Base-by-base conservation (phyloP, 78 protist species). In the Parvularia atlantis region DNA sequence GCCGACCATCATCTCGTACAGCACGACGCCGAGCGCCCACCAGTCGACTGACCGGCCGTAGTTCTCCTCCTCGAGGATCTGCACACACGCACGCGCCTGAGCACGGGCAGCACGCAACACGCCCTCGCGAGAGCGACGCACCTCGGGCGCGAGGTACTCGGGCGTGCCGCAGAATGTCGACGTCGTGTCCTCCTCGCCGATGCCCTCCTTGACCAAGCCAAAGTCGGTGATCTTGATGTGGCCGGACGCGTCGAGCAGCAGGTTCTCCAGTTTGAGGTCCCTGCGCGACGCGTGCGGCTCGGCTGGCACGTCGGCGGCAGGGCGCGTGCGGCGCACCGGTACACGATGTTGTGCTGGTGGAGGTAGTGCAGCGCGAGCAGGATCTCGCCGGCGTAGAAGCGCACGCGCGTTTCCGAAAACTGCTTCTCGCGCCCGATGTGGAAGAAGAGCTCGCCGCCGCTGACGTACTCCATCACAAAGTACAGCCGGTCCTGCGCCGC, bases 381-480 rank as follows among this genome's bases (percentile, higher is more conserved):
- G 17, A 92, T 63, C 73, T 92, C 93, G 2, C 89, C 78, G 17
- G 78, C 73, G 77, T 92, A 92, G 63, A 92, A 92, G 11, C 84
- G 61, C 1, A 91, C 89, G 17, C 86, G 66, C 11, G 43, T 81
- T n/a, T 79, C 87, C 2, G 60, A 4, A 36, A 91, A 89, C 11
- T 87, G 50, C n/a, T 3, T 10, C 2, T 31, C 48, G 39, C 7
- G 71, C 59, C 30, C 73, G 78, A 85, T 70, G 59, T 85, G 90
- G 82, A 56, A 79, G 71, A 80, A 85, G 24, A 85, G 80, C 70
- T 50, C 96, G 31, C 96, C 96, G 11, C 96, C 96, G 64, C 74
- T 84, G 73, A 86, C 73, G 64, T 69, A 91, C 48, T 86, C 93
- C 92, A 91, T 69, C 44, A 91, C 89, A 26, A 91, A 63, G 66